A percentile compares a stretch with the other conserved stretches of the same genome.
Conservation (phyloP, 805 yeast genomes). For the Metschnikowia matae region DNA sequence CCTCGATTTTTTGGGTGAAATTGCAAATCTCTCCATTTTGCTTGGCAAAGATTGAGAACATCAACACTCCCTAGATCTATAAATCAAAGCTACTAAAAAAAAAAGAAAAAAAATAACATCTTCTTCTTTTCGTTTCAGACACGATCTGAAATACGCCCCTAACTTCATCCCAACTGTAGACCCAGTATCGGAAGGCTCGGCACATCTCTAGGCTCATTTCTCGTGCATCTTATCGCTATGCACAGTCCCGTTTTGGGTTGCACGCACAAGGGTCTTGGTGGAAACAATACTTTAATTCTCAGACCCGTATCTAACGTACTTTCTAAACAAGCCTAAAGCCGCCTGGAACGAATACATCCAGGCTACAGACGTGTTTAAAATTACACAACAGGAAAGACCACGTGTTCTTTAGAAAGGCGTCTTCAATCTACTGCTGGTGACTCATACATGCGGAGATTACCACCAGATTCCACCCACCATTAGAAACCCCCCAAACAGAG, state of each 20-base stretch:
- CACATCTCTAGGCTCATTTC: background rate
- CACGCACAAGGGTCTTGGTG: background rate
- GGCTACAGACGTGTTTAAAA: background rate
- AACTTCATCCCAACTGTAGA: background rate
- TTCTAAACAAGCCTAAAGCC: background rate
- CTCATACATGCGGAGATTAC: background rate
- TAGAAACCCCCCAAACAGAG: background rate
- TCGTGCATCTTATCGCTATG: conserved; percentile 3
- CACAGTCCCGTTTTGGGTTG: background rate
- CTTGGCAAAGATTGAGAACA: background rate
- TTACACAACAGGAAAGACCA: background rate
- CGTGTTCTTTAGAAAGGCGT: too few relatives aligned
- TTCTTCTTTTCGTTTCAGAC: background rate
- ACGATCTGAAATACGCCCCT: background rate
- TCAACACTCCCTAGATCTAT: background rate
- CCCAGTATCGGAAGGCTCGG: background rate
- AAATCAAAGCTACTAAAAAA: background rate
- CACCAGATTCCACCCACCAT: background rate
- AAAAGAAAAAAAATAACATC: background rate
- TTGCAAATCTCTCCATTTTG: background rate
- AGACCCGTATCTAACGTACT: background rate
- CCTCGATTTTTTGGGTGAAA: background rate
- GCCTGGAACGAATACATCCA: too few relatives aligned
- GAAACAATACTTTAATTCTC: background rate
- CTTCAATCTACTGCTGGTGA: background rate